Conservation (phyloP, 495 filamentous ascomycete genomes). For the Coniosporium apollinis region DNA sequence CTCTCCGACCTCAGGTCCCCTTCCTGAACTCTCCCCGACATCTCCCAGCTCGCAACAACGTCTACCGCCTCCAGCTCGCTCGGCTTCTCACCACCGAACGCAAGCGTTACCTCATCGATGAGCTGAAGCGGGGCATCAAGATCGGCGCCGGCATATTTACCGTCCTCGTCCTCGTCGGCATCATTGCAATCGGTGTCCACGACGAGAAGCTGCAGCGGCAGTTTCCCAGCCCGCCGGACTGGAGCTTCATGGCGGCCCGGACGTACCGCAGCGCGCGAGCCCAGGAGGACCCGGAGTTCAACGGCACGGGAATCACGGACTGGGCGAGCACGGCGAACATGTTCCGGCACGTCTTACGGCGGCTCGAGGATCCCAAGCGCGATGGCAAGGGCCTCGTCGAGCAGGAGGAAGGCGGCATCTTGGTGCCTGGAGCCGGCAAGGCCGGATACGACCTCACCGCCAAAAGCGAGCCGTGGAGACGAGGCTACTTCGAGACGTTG, state of each 20-base stretch:
- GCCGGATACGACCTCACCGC: constrained; percentile 50
- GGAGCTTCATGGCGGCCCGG: constrained; percentile 25
- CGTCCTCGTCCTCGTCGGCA: constrained; percentile 32
- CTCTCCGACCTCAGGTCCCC: constrained; percentile 59
- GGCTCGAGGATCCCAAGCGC: constrained; percentile 32
- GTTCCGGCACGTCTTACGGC: constrained; percentile 32
- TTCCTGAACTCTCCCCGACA: no score
- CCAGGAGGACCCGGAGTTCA: constrained; percentile 23
- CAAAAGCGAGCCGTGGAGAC: constrained; percentile 65
- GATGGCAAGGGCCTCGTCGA: constrained; percentile 48
- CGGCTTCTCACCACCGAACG: constrained; percentile 64
- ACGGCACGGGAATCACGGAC: constrained; percentile 36
- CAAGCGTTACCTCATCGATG: constrained; percentile 46
- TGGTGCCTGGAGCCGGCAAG: constrained; percentile 36
- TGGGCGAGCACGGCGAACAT: constrained; percentile 44
- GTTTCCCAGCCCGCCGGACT: constrained; percentile 14
- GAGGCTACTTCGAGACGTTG: constrained; percentile 65
- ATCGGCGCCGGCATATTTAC: constrained; percentile 40
- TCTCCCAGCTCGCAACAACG: constrained; percentile 26
- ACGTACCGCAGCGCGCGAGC: constrained; percentile 14
- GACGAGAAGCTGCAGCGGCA: constrained; percentile 52
- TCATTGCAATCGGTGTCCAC: constrained; percentile 40
- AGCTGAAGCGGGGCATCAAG: constrained; percentile 42
- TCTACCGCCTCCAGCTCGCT: constrained; percentile 34
- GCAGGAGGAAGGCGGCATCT: constrained; percentile 37